Evolutionary conservation across 2,329 filamentous ascomycete genomes (phyloP), one percentile per base, ranked within the genome.

Genomic region (Grosmannia huntii): DNA sequence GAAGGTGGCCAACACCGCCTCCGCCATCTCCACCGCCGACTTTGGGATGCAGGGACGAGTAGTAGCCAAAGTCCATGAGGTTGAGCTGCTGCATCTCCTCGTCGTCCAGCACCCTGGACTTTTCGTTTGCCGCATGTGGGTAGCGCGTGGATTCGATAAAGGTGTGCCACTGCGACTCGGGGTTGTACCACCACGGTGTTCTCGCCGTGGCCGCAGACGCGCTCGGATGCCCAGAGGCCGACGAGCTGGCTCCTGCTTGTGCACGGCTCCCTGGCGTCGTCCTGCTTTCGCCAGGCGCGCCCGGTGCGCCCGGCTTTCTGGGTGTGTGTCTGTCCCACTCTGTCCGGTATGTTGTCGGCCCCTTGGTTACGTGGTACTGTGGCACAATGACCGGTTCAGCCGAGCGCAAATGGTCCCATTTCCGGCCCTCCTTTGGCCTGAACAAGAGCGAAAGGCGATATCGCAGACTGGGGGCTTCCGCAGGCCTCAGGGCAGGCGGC

Each of bases 311-410:
- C 12, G 51, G 16, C 14, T n/a, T 36, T 10, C 19, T 21, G 12
- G 25, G 23, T 7, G 36, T 25, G 9, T 31, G 48, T 23, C 50
- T 19, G n/a, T 23, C 28, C 25, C 53, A 19, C 12, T 46, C 41
- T 3, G 41, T n/a, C 16, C 51, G 11, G 38, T 14, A n/a, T 38
- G 33, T 33, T 16, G 27, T 28, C 16, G 51, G 23, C 2, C 58
- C 28, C 28, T 44, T 60, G 25, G 55, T 56, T 5, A 63, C 62
- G 27, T 61, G 60, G 27, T 58, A 62, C 57, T 64, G 64, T 9
- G 79, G 72, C 53, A 83, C 77, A 62, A 84, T 82, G 62, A 83
- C 79, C 4, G 81, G 80, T 60, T 83, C 80, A 38, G 77, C 73
- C 3, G 78, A 77, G 56, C 81, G 77, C 56, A 83, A 67, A 64